These are phyloP conservation scores for Austroboletus niveus DNA, from an alignment of 1,284 basidiomycete genomes.

Conservation along the genomic window DNA sequence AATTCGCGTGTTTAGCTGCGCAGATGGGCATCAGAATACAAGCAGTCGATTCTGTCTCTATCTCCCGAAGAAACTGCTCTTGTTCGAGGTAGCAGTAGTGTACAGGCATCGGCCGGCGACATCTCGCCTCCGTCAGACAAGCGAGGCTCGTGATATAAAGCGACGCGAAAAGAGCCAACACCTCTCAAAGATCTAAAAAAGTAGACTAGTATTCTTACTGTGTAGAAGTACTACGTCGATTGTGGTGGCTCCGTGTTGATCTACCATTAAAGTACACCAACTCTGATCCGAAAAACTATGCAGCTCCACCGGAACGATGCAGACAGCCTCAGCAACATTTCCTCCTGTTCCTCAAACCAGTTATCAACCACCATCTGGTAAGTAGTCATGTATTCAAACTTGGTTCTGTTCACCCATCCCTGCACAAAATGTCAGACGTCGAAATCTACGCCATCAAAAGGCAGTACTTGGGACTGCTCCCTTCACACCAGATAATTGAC, in stretches of 20 bases:
- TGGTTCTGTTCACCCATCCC: not conserved
- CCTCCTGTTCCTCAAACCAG: conserved; percentile 26
- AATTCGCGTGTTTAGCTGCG: conserved; percentile 36
- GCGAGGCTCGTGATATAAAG: not conserved
- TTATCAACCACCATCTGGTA: conserved; percentile 33
- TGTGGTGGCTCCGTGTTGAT: not conserved
- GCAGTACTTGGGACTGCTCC: conserved; percentile 63
- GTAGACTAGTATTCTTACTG: not conserved
- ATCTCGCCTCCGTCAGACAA: conserved; percentile 4
- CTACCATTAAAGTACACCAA: conserved; percentile 22
- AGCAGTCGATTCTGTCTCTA: conserved; percentile 45
- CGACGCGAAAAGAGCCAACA: too few relatives aligned
- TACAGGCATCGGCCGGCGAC: not conserved
- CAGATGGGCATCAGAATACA: conserved; percentile 43
- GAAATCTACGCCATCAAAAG: conserved; percentile 60
- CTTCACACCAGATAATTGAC: conserved; percentile 68
- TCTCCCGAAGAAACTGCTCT: conserved; percentile 46
- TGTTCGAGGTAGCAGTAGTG: conserved; percentile 10
- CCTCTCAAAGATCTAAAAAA: not conserved
- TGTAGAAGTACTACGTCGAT: not conserved
- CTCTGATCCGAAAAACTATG: conserved; percentile 35
- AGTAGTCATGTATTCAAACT: conserved; percentile 7
- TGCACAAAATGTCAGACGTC: conserved; percentile 21
- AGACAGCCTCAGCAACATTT: conserved; percentile 23
- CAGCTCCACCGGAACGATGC: conserved; percentile 37